Evolutionary conservation across 2,329 filamentous ascomycete species (phyloP).

Genomic region (Diplocarpon mali): DNA sequence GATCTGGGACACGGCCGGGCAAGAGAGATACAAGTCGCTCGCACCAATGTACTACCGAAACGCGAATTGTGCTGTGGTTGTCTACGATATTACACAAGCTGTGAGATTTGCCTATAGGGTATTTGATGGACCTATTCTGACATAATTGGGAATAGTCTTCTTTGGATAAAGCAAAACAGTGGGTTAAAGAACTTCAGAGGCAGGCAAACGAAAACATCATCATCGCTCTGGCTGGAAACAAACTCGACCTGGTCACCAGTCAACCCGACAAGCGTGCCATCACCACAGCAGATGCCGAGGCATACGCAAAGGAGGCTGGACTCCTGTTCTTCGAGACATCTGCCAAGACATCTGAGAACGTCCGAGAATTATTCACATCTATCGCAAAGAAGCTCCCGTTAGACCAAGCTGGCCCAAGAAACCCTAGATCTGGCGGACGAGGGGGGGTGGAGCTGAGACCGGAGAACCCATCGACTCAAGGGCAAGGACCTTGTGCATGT

Average conservation of each 20-base stretch:
- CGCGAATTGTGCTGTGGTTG: constrained; percentile 96
- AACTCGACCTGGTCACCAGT: constrained; percentile 89
- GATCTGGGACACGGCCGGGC: constrained; percentile 98
- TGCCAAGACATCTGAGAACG: constrained; percentile 94
- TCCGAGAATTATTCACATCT: constrained; percentile 88
- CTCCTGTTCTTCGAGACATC: constrained; percentile 98
- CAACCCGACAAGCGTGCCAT: constrained; percentile 95
- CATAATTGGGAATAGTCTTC: constrained; percentile 53
- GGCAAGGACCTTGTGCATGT: constrained; percentile 51
- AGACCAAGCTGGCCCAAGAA: constrained; percentile 88
- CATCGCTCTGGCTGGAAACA: constrained; percentile 95
- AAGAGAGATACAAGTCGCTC: constrained; percentile 97
- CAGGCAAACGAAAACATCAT: constrained; percentile 99
- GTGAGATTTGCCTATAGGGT: constrained; percentile 38
- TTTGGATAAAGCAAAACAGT: constrained; percentile 96
- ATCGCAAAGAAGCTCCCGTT: constrained; percentile 97
- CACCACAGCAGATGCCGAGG: constrained; percentile 77
- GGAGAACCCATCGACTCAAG: constrained; percentile 44
- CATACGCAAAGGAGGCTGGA: constrained; percentile 86
- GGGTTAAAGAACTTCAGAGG: constrained; percentile 97
- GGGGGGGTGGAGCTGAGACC: constrained; percentile 52
- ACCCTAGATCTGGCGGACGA: constrained; percentile 53
- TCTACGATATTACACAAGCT: constrained; percentile 98
- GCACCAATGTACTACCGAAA: constrained; percentile 99
- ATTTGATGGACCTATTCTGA: constrained; percentile 5